Base-by-base conservation (phyloP, 2,329 filamentous ascomycete genomes). In the Exophiala bonariae region DNA sequence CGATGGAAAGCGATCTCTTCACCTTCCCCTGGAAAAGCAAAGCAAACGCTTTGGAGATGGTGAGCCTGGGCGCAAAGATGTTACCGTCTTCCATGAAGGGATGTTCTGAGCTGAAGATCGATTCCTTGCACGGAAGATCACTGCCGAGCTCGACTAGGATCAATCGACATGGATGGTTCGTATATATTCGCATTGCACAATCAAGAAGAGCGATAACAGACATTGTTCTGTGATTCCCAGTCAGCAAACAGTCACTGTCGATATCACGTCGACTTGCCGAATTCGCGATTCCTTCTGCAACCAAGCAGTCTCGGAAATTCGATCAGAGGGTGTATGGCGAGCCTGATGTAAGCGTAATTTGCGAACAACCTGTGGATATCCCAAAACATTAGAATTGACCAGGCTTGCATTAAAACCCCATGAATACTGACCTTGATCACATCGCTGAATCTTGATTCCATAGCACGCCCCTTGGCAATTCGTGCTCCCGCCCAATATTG, bases 401-500 rank as follows among this genome's bases (percentile, higher is more conserved):
- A n/a, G n/a, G n/a, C n/a, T n/a, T n/a, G n/a, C n/a, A n/a, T n/a
- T n/a, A n/a, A n/a, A n/a, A n/a, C n/a, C n/a, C n/a, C n/a, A n/a
- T n/a, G n/a, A n/a, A 30, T 16, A 49, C 56, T 43, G 58, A 69
- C 70, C 56, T 69, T 70, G 34, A 73, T 58, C 10, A 73, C 59
- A 41, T 70, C 64, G 42, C 64, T 65, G 41, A 73, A 72, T n/a
- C 70, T 65, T 33, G 58, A 64, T 52, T 74, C 70, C 63, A 73
- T 68, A 3, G 63, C 67, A 6, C 72, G 63, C 52, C 67, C 68
- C 23, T 66, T 64, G 3, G 70, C 63, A 4, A 61, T 49, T 4
- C 56, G 63, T 41, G 59, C 65, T 4, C 71, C 71, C 3, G 67
- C 65, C 72, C 72, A 74, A 49, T 73, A 74, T 45, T 74, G 72